Conservation (phyloP, 495 filamentous ascomycete genomes). For the Podospora conica region DNA sequence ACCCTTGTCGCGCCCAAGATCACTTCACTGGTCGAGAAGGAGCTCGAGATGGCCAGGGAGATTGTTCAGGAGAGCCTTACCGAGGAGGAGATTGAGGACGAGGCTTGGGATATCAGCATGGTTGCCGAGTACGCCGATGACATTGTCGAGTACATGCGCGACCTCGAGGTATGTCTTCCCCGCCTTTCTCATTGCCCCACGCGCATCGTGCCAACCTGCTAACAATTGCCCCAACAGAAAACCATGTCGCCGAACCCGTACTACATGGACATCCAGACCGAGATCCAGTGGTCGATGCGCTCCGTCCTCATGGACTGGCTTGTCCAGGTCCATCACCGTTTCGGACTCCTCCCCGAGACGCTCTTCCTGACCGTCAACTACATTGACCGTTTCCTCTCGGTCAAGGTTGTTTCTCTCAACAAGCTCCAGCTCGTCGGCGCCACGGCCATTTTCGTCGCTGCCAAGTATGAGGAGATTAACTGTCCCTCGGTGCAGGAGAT, state of each 20-base stretch:
- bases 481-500: constrained; percentile 92
- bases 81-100: constrained; percentile 67
- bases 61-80: constrained; percentile 55
- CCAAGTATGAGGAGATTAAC: constrained; percentile 98
- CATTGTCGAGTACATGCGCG: constrained; percentile 85
- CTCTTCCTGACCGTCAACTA: constrained; percentile 91
- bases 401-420: constrained; percentile 86
- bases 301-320: constrained; percentile 98
- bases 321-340: constrained; percentile 89
- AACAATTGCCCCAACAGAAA: constrained; percentile 43
- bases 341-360: constrained; percentile 86
- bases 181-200: neutral
- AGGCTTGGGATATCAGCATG: constrained; percentile 93
- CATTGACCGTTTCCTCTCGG: constrained; percentile 92
- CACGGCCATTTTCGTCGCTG: constrained; percentile 90
- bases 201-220: constrained; percentile 8
- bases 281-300: constrained; percentile 98
- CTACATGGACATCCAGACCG: constrained; percentile 96
- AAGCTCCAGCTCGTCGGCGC: constrained; percentile 96
- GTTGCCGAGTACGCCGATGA: constrained; percentile 94
- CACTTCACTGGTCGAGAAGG: constrained; percentile 53
- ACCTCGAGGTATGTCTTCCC: constrained; percentile 70
- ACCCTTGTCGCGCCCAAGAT: constrained; percentile 67
- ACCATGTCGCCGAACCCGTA: constrained; percentile 77
- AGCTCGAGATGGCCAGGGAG: constrained; percentile 63